phyloP scores from a whole-genome alignment of 1,139 yeast species.

The Blastobotrys malaysiensis region DNA sequence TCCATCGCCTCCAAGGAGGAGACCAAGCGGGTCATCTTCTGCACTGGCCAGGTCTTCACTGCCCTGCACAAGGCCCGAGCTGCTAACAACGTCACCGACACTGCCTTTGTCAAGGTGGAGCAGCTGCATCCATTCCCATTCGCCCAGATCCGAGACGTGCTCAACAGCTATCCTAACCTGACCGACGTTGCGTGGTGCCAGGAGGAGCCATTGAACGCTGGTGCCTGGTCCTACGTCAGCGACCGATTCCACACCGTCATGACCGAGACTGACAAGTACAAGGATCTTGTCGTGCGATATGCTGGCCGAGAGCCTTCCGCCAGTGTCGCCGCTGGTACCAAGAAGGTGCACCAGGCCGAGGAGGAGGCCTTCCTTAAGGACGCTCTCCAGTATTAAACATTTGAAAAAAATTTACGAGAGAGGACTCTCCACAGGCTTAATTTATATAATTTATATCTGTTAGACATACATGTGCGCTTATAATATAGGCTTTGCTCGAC shows the following conservation, averaged over 20 bases:
- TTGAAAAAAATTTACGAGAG: background rate
- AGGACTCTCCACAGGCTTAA: background rate
- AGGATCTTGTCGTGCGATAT: conserved; percentile 60
- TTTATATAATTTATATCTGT: conserved; percentile 1
- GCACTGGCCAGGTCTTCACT: conserved; percentile 93
- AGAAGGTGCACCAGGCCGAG: conserved; percentile 81
- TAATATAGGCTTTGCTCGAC: background rate
- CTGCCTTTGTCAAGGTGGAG: conserved; percentile 87
- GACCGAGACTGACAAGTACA: conserved; percentile 65
- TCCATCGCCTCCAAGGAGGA: conserved; percentile 72
- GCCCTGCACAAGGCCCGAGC: conserved; percentile 88
- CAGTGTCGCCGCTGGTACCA: conserved; percentile 96
- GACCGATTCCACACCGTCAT: conserved; percentile 80
- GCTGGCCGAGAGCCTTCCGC: conserved; percentile 99
- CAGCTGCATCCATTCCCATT: conserved; percentile 99
- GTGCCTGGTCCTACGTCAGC: conserved; percentile 70
- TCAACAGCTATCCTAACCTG: conserved; percentile 73
- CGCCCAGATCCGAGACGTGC: conserved; percentile 82
- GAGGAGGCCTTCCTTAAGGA: conserved; percentile 82
- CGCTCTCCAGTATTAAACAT: conserved; percentile 43
- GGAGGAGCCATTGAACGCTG: conserved; percentile 99
- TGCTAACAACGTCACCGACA: conserved; percentile 63
- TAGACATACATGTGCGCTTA: background rate
- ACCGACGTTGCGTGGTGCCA: conserved; percentile 95
- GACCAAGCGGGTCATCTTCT: conserved; percentile 78